phyloP scores from a whole-genome alignment of 2,329 filamentous ascomycete genomes.

The Dissoconium aciculare region DNA sequence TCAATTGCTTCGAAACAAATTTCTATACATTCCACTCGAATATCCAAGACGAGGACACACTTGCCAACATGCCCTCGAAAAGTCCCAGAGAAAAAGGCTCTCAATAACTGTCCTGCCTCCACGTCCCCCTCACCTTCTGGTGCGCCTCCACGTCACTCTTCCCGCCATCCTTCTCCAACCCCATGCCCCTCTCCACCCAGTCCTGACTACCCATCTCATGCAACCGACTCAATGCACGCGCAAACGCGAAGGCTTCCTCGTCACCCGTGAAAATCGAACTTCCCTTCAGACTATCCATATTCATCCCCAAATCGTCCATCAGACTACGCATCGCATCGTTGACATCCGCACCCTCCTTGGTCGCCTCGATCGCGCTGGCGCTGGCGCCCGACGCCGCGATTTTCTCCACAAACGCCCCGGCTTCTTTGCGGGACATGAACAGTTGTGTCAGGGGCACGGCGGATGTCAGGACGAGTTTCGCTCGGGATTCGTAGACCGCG shows the following conservation, averaged over 20 bases:
- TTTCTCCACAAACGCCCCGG: constrained; percentile 31
- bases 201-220: constrained; percentile 87
- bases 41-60: too few relatives aligned
- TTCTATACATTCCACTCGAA: too few relatives aligned
- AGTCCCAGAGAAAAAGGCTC: too few relatives aligned
- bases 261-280: constrained; percentile 83
- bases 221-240: constrained; percentile 67
- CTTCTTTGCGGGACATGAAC: constrained; percentile 40
- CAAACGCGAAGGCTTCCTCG: constrained; percentile 94
- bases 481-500: constrained; percentile 79
- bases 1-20: too few relatives aligned
- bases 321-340: constrained; percentile 61
- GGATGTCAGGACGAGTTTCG: constrained; percentile 89
- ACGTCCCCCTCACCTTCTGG: constrained; percentile 49
- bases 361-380: constrained; percentile 11
- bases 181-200: constrained; percentile 73
- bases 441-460: constrained; percentile 72
- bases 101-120: constrained; percentile 46
- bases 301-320: constrained; percentile 78
- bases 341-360: constrained; percentile 28
- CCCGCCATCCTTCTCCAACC: constrained; percentile 49
- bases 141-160: constrained; percentile 51
- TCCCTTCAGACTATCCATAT: constrained; percentile 69
- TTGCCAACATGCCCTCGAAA: too few relatives aligned
- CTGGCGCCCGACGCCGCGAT: constrained; percentile 16